Conservation (phyloP, 345 rosid species). For the Triadica sebifera region DNA sequence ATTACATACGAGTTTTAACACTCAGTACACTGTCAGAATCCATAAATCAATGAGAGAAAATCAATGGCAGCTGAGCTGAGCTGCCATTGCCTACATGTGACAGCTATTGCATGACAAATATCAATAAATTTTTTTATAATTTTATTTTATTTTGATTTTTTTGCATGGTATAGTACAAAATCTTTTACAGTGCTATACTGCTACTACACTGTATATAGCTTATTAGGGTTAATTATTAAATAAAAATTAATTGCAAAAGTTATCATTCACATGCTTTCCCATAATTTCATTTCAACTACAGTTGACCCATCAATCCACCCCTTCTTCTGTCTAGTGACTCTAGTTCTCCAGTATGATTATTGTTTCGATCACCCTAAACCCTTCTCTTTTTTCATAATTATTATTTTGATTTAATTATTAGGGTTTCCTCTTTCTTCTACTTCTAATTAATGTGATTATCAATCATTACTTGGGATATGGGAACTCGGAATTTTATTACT, state of each 20-base stretch:
- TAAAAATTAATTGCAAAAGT: background rate
- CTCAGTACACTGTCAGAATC: too few relatives aligned
- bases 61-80: too few relatives aligned
- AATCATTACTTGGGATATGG: background rate
- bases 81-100: too few relatives aligned
- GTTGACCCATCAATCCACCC: background rate
- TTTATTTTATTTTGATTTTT: too few relatives aligned
- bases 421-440: too few relatives aligned
- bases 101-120: too few relatives aligned
- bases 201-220: background rate
- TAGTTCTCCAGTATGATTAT: too few relatives aligned
- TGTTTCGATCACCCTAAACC: too few relatives aligned
- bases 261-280: slow-evolving; percentile 9
- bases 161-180: background rate
- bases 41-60: too few relatives aligned
- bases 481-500: too few relatives aligned
- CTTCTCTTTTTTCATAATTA: background rate
- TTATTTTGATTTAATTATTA: background rate
- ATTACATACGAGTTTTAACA: too few relatives aligned
- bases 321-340: background rate
- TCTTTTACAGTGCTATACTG: background rate
- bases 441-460: slow-evolving; percentile 2
- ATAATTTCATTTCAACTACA: background rate
- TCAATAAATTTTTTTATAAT: too few relatives aligned
- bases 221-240: background rate